Evolutionary conservation across 164 flowering plant species (phyloP), one percentile per base, ranked within the genome.

Genomic region (Amborella trichopoda): DNA sequence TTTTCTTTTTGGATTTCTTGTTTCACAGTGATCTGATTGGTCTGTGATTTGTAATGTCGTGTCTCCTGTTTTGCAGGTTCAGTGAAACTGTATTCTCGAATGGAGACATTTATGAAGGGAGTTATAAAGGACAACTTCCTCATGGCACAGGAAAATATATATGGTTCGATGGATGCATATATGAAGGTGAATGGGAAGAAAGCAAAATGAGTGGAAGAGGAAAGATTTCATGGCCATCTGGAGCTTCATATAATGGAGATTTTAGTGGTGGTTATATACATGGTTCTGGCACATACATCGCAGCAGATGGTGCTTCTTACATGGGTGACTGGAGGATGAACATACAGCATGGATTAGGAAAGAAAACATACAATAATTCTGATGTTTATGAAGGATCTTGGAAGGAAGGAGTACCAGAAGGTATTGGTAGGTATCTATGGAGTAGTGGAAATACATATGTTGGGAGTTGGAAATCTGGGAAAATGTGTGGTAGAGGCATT

Each of bases 341-440:
- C 44, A 49, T 75, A 40, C 75, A 63, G 41, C 82, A 91, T 67
- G 99, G 99, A 2, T 24, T 69, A 46, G 99, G 99, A 34, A 70
- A 54, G 32, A 84, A 82, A 54, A 54, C 56, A 28, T 87, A 76
- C 51, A 23, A 37, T 26, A 91, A 78, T 63, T 69, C 68, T 23
- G 99, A 91, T 54, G 28, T 62, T 57, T 91, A 78, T 71, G 95
- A 87, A 50, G 99, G 99, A 52, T 69, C 70, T 16, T 91, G 99
- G 99, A 80, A 69, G 61, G 94, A 83, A 62, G 96, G 95, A 46
- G 51, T 71, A 14, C 81, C 56, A 33, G 82, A 84, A 52, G 99
- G 96, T 21, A 44, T 70, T 51, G 96, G 99, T 28, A 67, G 61
- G 42, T 91, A 87, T 68, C 51, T 54, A 20, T 91, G 99, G 99